Evolutionary conservation across 768 basidiomycete species (phyloP), one percentile per base, ranked within the genome.

Genomic region (Hydnum rufescens): DNA sequence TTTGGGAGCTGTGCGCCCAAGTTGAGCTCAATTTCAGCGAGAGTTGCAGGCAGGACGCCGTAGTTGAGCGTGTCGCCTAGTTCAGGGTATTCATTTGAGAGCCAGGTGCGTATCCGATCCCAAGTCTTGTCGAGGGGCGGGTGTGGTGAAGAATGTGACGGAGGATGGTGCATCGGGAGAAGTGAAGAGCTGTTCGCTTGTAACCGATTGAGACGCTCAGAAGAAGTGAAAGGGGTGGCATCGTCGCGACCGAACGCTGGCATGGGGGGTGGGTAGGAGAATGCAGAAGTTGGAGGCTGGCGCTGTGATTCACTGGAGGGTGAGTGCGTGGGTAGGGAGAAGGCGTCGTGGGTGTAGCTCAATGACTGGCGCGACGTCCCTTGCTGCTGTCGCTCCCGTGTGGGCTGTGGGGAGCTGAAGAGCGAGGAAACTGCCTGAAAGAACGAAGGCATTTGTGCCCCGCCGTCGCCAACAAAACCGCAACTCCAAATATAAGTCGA

Each of bases 61-160:
- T 83, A 86, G 65, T 93, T 93, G 58, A 97, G 81, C 5, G 92
- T 95, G 64, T 97, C 92, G 28, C 83, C 84, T 19, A 97, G 74
- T 61, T 97, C 92, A 43, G 90, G 88, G 66, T 93, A 93, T 66
- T 92, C 80, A 55, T 78, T 74, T 55, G 66, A 70, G 19, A 95
- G 78, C 77, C 88, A 88, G n/a, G 67, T 61, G 55, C 79, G 80
- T 49, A 97, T 72, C 23, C 92, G 79, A 57, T 73, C 70, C 85
- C 90, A 95, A 1, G 89, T 88, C 47, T 73, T 73, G 18, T 74
- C 64, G n/a, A 95, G 69, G 26, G 87, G 78, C 2, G 92, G 89
- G 63, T 86, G 89, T 39, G 67, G 59, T 4, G 66, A 62, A 8
- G 68, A 64, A 19, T 71, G 60, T 19, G 62, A 58, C 36, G 66